Evolutionary conservation across 192 early-diverging fungal genomes (phyloP), one percentile per base, ranked within the genome.

Genomic region (Diversispora eburnea): DNA sequence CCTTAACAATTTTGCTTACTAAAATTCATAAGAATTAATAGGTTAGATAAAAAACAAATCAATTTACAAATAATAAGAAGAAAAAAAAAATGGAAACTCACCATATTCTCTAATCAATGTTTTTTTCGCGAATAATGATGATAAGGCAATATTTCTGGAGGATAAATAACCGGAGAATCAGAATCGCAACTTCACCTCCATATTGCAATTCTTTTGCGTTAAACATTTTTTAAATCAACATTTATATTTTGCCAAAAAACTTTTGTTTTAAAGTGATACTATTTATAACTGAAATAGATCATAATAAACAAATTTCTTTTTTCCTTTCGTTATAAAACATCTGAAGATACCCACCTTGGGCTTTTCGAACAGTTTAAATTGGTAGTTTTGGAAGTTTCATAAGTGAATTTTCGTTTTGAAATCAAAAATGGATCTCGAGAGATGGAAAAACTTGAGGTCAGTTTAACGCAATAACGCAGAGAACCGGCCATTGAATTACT

Each of bases 1-100:
- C 91, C 84, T 95, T 91, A 83, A 99, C 87, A 75, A 93, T 80
- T 77, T 93, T 93, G 71, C 93, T 92, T 69, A 91, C 93, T 88
- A 63, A 42, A 17, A 63, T 63, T 63, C 51, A 52, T 52, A 17
- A 12, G 51, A 52, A 10, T 17, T 4, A 12, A 17, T 33, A 33
- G 25, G 25, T 33, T 33, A 33, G 25, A 33, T 33, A 33, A 33
- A 33, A 33, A 33, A 1, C 25, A 33, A 33, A 33, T 33, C 25
- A 33, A 33, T 33, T 33, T 33, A 33, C 25, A 33, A 33, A 33
- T 33, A 33, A 33, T 33, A 59, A 59, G 12, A 59, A 25, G 15
- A 59, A 33, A 25, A 1, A 25, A 56, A 59, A 33, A 25, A 1
- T 8, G 10, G 25, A 25, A 12, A 25, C 20, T 59, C 9, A 59